Percentiles rank a stretch among this genome's conserved stretches.
These are phyloP conservation scores for Neckera pumila DNA, from an alignment of 225 moss, liverwort and hornwort genomes.

Conservation along the genomic window DNA sequence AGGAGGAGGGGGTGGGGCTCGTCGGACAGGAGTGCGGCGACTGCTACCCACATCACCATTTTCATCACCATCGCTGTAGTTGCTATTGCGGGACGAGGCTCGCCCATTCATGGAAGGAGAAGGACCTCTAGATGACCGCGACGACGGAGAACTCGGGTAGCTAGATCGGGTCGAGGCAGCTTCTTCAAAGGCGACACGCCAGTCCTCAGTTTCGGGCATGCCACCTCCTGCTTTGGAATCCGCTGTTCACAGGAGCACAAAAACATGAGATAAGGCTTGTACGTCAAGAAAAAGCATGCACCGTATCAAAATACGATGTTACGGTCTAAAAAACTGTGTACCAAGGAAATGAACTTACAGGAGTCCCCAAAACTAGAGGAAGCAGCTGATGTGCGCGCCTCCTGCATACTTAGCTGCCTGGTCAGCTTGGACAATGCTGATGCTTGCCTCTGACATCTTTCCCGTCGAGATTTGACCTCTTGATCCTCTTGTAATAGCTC, in stretches of 20 bases:
- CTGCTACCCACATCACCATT: constrained; percentile 42
- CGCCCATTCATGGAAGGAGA: constrained; percentile 42
- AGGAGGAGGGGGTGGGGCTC: constrained; percentile 55
- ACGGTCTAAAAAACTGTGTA: background rate
- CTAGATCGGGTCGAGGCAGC: constrained; percentile 28
- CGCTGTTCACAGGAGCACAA: constrained; percentile 5
- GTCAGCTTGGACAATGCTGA: constrained; percentile 46
- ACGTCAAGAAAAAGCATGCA: background rate
- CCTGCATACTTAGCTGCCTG: constrained; percentile 56
- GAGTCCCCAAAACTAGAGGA: constrained; percentile 29
- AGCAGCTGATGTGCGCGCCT: constrained; percentile 37
- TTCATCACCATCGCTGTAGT: constrained; percentile 49
- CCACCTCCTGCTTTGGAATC: constrained; percentile 25
- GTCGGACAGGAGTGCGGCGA: constrained; percentile 46
- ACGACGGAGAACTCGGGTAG: constrained; percentile 27
- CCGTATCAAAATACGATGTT: background rate
- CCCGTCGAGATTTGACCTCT: constrained; percentile 53
- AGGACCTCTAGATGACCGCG: constrained; percentile 29
- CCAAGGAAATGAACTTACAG: constrained; percentile 12
- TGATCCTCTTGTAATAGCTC: constrained; percentile 61
- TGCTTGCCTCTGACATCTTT: constrained; percentile 49
- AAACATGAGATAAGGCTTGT: background rate
- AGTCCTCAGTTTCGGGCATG: constrained; percentile 37
- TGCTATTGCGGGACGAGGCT: constrained; percentile 32
- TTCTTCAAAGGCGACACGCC: constrained; percentile 63